A percentile compares a stretch with the other conserved stretches of the same genome.
Conservation (phyloP, 1,284 basidiomycete species). For the Paramarasmius palmivorus region DNA sequence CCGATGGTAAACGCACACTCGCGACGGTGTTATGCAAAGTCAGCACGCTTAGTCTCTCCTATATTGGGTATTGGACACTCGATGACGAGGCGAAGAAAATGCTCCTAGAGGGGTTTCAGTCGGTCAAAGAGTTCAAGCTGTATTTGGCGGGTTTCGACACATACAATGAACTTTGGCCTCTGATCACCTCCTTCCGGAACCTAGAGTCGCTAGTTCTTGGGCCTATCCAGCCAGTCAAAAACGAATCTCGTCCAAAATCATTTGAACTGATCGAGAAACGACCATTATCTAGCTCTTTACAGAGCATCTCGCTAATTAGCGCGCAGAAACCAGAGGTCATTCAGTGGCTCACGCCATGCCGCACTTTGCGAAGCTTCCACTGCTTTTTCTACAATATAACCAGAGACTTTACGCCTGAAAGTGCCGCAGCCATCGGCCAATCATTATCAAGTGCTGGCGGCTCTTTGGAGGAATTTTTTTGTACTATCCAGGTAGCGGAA, state of each 20-base stretch:
- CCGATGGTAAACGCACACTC: not conserved
- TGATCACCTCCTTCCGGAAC: not conserved
- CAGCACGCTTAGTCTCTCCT: not conserved
- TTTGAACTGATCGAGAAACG: not conserved
- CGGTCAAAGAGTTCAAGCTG: not conserved
- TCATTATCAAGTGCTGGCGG: not conserved
- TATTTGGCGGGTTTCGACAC: not conserved
- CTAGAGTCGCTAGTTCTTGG: not conserved
- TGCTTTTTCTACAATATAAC: not conserved
- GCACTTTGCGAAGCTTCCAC: not conserved
- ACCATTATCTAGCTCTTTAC: not conserved
- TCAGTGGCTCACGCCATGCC: not conserved
- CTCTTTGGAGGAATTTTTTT: not conserved
- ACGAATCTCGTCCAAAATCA: not conserved
- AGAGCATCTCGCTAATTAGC: not conserved
- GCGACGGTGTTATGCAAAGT: not conserved
- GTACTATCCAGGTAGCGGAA: not conserved
- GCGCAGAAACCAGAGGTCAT: not conserved
- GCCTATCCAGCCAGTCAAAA: not conserved
- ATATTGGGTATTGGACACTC: not conserved
- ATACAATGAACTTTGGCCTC: not conserved
- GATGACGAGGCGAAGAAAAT: not conserved
- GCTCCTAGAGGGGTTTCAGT: not conserved
- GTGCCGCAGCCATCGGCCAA: not conserved
- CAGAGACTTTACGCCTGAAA: not conserved